Percentiles rank a stretch among this genome's conserved stretches.
These are phyloP conservation scores for Chalciporus pseudorubinellus DNA, from an alignment of 768 basidiomycete species.

Conservation along the genomic window DNA sequence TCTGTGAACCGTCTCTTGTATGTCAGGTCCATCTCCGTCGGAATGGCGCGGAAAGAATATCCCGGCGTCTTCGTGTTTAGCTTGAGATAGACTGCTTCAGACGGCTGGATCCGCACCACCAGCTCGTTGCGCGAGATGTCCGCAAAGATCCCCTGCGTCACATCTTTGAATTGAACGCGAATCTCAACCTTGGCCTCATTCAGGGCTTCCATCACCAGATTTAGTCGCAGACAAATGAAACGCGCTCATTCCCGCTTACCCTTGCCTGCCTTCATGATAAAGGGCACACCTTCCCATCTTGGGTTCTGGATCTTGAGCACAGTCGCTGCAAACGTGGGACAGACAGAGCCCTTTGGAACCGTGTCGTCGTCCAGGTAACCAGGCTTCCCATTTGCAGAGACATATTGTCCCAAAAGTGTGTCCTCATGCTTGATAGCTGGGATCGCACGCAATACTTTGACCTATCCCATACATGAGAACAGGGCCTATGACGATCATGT, in stretches of 20 bases:
- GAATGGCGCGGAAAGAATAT: conserved; percentile 83
- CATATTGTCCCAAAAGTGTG: conserved; percentile 93
- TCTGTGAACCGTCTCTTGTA: conserved; percentile 96
- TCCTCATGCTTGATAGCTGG: conserved; percentile 75
- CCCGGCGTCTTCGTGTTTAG: conserved; percentile 95
- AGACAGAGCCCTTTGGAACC: conserved; percentile 87
- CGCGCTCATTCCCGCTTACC: conserved; percentile 46
- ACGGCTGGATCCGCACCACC: conserved; percentile 95
- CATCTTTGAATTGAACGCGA: conserved; percentile 97
- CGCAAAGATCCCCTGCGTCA: conserved; percentile 94
- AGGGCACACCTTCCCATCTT: conserved; percentile 98
- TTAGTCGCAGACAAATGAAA: conserved; percentile 12
- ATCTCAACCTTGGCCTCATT: conserved; percentile 99
- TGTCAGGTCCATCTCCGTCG: conserved; percentile 97
- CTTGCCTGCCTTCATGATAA: conserved; percentile 98
- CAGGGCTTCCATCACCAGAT: conserved; percentile 53
- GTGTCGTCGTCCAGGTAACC: conserved; percentile 98
- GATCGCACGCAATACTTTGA: conserved; percentile 93
- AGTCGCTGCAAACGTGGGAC: conserved; percentile 92
- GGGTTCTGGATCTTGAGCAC: conserved; percentile 93
- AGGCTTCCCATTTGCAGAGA: conserved; percentile 85
- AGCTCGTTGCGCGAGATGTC: conserved; percentile 96
- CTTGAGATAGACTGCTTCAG: conserved; percentile 96
- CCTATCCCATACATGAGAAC: conserved; percentile 46
- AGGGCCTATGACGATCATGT: conserved; percentile 1